Evolutionary conservation across 1,284 basidiomycete genomes (phyloP).

Genomic region (Ustilago tritici): DNA sequence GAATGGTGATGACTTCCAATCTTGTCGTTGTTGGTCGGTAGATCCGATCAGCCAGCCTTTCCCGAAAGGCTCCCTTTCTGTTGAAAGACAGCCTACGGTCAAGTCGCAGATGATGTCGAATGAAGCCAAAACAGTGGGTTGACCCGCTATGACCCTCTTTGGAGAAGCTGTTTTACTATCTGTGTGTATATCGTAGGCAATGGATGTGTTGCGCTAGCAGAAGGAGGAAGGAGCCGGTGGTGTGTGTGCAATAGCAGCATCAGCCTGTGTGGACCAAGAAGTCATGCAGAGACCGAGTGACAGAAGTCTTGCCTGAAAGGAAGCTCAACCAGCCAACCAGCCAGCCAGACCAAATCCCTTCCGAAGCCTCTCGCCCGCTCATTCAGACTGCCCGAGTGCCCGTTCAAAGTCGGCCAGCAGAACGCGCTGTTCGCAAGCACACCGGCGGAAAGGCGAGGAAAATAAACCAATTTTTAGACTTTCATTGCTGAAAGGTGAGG

Average conservation of each 20-base stretch:
- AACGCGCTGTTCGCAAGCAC: background rate
- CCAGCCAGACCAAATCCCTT: background rate
- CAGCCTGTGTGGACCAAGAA: background rate
- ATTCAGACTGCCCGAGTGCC: background rate
- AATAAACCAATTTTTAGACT: background rate
- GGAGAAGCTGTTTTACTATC: background rate
- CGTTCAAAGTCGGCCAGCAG: constrained; percentile 1
- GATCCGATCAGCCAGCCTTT: background rate
- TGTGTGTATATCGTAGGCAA: background rate
- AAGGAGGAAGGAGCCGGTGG: background rate
- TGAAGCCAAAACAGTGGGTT: constrained; percentile 2
- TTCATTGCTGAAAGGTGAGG: background rate
- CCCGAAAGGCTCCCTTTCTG: background rate
- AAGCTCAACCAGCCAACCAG: background rate
- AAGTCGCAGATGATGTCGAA: background rate
- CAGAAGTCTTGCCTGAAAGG: background rate
- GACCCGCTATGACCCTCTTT: background rate
- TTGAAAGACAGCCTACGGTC: background rate
- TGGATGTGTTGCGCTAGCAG: background rate
- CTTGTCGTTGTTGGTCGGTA: background rate
- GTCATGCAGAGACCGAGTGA: constrained; percentile 4
- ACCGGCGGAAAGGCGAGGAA: background rate
- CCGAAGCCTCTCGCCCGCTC: background rate
- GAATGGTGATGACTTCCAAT: background rate
- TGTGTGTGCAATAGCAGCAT: background rate